Evolutionary conservation across 2,329 filamentous ascomycete genomes (phyloP).

Genomic region (Pseudonectria foliicola): DNA sequence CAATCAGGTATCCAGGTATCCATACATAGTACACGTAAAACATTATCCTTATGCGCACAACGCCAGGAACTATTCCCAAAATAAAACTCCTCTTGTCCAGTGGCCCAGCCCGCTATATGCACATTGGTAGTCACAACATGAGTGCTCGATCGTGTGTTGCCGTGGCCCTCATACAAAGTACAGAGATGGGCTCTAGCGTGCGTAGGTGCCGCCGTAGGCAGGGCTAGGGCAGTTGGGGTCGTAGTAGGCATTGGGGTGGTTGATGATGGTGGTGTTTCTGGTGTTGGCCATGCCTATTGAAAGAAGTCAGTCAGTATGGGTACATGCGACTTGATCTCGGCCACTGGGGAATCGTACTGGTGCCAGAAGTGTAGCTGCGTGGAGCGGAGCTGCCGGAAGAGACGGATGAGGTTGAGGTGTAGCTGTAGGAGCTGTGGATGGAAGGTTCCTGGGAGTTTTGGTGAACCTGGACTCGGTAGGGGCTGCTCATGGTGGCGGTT

Average conservation of each 20-base stretch:
- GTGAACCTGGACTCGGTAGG: constrained; percentile 26
- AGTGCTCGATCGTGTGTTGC: too few species aligned
- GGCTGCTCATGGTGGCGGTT: constrained; percentile 18
- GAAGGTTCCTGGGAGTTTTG: constrained; percentile 24
- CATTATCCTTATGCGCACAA: constrained; percentile 10
- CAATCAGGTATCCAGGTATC: too few species aligned
- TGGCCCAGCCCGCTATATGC: too few species aligned
- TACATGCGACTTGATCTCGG: constrained; percentile 12
- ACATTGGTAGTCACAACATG: too few species aligned
- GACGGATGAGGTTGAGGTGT: constrained; percentile 21
- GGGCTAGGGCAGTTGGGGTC: constrained; percentile 26
- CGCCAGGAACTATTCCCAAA: not conserved
- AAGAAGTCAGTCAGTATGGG: not conserved
- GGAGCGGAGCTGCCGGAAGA: constrained; percentile 21
- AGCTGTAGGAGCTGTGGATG: constrained; percentile 20
- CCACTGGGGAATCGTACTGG: constrained; percentile 20
- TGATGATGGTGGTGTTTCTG: constrained; percentile 23
- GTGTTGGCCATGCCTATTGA: constrained; percentile 17
- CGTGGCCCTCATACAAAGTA: constrained; percentile 8
- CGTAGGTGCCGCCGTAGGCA: constrained; percentile 18
- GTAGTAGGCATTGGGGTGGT: constrained; percentile 24
- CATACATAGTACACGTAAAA: too few species aligned
- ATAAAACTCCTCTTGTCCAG: too few species aligned
- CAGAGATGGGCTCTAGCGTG: constrained; percentile 4
- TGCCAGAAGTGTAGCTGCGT: constrained; percentile 21